Evolutionary conservation across 768 basidiomycete genomes (phyloP), one percentile per base, ranked within the genome.

Genomic region (Saitozyma podzolica): DNA sequence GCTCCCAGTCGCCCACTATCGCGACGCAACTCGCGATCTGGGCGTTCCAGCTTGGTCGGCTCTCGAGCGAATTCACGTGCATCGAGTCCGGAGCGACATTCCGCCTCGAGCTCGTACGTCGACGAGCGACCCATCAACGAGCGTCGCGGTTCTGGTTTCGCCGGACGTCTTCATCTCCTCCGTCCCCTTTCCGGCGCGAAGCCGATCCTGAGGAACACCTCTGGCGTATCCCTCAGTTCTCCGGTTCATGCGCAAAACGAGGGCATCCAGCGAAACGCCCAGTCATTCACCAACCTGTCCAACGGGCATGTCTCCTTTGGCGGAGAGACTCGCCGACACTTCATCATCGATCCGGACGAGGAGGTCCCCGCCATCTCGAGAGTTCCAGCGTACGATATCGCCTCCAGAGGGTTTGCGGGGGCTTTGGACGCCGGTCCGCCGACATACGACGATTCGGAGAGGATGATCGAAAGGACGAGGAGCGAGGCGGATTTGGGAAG

Each of bases 351-450:
- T 17, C 14, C 45, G 41, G 37, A 9, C 20, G 60, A n/a, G 64
- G 63, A 40, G 50, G 59, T 72, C 55, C 74, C 80, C 40, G 74
- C 87, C 86, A 70, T 89, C 84, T 66, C 86, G 84, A 82, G 90
- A 58, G 82, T 96, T 16, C 95, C 95, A 1, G 86, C 90, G 67
- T 98, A 98, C 78, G 84, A 84, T 17, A 84, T 90, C 51, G 91
- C 94, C 3, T 86, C 88, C 64, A 83, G 89, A 13, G 93, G 92
- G 7, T 95, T 94, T 80, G 88, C 94, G n/a, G 87, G 89, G 9
- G 92, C 95, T 14, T 88, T 89, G 69, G 83, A 88, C 82, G 83
- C 82, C 37, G 91, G 89, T 7, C 74, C 95, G 68, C 94, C 94
- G 52, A 89, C 87, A 45, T 98, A 98, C 69, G 91, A 91, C 68